A percentile compares a stretch with the other conserved stretches of the same genome.
These are phyloP conservation scores for Irpex rosettiformis DNA, from an alignment of 1,284 basidiomycete genomes.

Conservation along the genomic window DNA sequence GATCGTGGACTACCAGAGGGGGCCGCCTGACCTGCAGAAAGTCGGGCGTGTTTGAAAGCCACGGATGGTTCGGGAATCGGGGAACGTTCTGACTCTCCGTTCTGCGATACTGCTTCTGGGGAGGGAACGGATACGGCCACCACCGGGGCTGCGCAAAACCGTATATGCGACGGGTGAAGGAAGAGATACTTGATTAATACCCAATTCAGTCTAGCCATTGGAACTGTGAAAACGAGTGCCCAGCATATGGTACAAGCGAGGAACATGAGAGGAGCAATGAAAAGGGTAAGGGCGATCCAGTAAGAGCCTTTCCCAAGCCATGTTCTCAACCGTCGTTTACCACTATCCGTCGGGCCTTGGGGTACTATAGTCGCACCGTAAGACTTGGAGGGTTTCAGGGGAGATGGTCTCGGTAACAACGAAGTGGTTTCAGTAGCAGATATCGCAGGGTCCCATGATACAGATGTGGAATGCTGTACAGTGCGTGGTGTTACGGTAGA, in stretches of 20 bases:
- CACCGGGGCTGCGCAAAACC: constrained; percentile 85
- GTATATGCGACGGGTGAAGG: constrained; percentile 79
- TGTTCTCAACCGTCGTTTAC: constrained; percentile 39
- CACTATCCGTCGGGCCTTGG: constrained; percentile 34
- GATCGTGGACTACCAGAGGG: constrained; percentile 70
- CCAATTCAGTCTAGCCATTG: constrained; percentile 98
- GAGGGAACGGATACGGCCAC: constrained; percentile 36
- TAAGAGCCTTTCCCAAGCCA: constrained; percentile 73
- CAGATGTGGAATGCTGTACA: constrained; percentile 25
- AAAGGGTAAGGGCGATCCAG: constrained; percentile 69
- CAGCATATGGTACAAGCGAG: constrained; percentile 88
- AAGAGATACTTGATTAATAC: constrained; percentile 85
- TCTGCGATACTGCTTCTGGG: constrained; percentile 20
- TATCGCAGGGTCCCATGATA: constrained; percentile 28
- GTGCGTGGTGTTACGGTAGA: constrained; percentile 4
- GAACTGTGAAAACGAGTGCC: constrained; percentile 91
- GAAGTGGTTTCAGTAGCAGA: constrained; percentile 32
- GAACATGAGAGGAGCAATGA: constrained; percentile 90
- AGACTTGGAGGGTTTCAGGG: constrained; percentile 47
- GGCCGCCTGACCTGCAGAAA: constrained; percentile 70
- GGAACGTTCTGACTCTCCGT: constrained; percentile 10
- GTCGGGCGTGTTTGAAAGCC: constrained; percentile 53
- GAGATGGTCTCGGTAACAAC: constrained; percentile 26
- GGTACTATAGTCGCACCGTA: constrained; percentile 56
- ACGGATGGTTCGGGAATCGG: constrained; percentile 34